Conservation (phyloP, 352 stramenopile species). For the Phytophthora sansomeana region DNA sequence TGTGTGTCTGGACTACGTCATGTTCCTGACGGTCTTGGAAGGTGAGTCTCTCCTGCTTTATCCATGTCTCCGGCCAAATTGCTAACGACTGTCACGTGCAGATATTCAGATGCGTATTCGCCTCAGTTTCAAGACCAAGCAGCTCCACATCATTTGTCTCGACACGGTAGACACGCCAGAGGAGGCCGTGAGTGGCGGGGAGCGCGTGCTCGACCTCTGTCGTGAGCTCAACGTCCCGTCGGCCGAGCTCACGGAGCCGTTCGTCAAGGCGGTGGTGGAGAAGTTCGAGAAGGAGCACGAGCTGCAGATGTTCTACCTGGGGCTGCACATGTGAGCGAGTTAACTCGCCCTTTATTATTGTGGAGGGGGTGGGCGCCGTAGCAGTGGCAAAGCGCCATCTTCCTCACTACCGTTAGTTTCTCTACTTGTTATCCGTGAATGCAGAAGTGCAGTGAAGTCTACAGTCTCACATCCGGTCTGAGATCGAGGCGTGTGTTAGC, state of each 20-base stretch:
- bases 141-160: conserved; percentile 82
- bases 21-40: conserved; percentile 82
- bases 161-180: conserved; percentile 81
- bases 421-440: conserved; percentile 23
- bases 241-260: conserved; percentile 47
- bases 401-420: background rate
- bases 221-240: conserved; percentile 44
- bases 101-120: conserved; percentile 63
- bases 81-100: conserved; percentile 18
- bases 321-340: conserved; percentile 49
- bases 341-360: conserved; percentile 5
- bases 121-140: conserved; percentile 54
- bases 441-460: conserved; percentile 13
- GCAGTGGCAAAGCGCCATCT: background rate
- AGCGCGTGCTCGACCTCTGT: conserved; percentile 65
- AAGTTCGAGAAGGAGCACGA: conserved; percentile 53
- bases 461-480: no score
- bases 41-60: conserved; percentile 37
- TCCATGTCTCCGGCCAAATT: conserved; percentile 10
- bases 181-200: conserved; percentile 57
- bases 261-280: conserved; percentile 51
- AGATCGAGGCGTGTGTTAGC: background rate
- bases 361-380: background rate
- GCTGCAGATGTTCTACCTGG: conserved; percentile 57
- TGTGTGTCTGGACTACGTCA: conserved; percentile 83